Percentiles rank a stretch among this genome's conserved stretches.
These are phyloP conservation scores for Lagenaria siceraria DNA, from an alignment of 306 rosid species.

Conservation along the genomic window DNA sequence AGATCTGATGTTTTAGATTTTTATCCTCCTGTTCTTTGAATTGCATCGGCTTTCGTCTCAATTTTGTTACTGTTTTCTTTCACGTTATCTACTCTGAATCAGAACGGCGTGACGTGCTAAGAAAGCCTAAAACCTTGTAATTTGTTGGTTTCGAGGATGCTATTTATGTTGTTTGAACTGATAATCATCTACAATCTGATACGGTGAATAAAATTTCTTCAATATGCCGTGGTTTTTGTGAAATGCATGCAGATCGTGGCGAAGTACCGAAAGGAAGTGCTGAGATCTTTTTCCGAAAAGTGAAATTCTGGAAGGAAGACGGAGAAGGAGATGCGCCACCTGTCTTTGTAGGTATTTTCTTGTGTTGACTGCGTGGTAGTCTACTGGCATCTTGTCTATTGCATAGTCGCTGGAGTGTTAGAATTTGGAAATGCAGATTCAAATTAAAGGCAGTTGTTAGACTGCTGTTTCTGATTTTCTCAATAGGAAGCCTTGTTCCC, in stretches of 20 bases:
- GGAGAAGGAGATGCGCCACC: conserved; percentile 91
- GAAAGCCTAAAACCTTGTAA: background rate
- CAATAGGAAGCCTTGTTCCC: background rate
- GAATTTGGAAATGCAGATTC: background rate
- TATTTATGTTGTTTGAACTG: background rate
- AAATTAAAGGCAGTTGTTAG: background rate
- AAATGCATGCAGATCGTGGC: conserved; percentile 60
- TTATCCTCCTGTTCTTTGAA: background rate
- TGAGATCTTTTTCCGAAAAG: conserved; percentile 79
- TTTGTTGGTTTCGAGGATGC: background rate
- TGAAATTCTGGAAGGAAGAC: conserved; percentile 82
- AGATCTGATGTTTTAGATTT: background rate
- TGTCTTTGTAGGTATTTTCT: conserved; percentile 73
- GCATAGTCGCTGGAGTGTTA: background rate
- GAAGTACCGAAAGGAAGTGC: conserved; percentile 78
- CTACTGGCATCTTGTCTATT: background rate
- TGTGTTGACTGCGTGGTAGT: background rate
- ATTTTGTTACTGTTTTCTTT: background rate
- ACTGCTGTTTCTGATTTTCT: background rate
- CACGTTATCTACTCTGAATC: background rate
- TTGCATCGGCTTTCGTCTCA: background rate
- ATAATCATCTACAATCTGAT: background rate
- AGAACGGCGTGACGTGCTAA: background rate
- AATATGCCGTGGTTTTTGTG: background rate
- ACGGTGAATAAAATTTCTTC: background rate